Evolutionary conservation across 176 grass and related monocot species (phyloP).

Genomic region (bread wheat (Triticum aestivum)): IWGSC_CS_RefSeq_v2.1 NC_057798.1:567440459-567440958

Average conservation of each 20-base stretch:
- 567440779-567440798: conserved; percentile 88
- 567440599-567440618: not conserved
- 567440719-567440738: conserved; percentile 92
- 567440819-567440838: conserved; percentile 43
- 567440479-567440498: conserved; percentile 27
- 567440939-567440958: too few species aligned
- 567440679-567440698: conserved; percentile 72
- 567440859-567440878: conserved; percentile 88
- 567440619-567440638: conserved; percentile 45
- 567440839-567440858: conserved; percentile 69
- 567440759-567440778: conserved; percentile 81
- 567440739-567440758: conserved; percentile 85
- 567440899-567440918: conserved; percentile 47
- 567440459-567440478: not conserved
- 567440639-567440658: conserved; percentile 54
- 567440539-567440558: too few species aligned
- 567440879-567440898: conserved; percentile 60
- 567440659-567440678: conserved; percentile 74
- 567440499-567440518: conserved; percentile 39
- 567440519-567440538: not conserved
- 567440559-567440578: not conserved
- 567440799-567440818: conserved; percentile 49
- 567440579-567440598: not conserved
- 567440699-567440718: conserved; percentile 61
- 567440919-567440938: not conserved